Evolutionary conservation across 768 basidiomycete species (phyloP).

Genomic region (Auricularia heimuer): DNA sequence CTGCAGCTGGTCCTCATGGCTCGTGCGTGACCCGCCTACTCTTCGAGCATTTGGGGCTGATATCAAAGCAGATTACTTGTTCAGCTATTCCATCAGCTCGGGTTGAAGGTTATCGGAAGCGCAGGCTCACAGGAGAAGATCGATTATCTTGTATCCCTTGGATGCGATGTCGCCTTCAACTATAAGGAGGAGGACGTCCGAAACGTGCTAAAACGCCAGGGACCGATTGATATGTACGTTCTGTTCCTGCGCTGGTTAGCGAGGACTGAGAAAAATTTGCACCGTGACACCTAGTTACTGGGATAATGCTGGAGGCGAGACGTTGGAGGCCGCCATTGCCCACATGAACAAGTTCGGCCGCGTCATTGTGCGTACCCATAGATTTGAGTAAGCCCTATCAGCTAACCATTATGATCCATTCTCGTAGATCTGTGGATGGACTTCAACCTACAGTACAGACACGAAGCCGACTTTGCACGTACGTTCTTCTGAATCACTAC

Average conservation of each 20-base stretch:
- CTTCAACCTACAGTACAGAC: too few species aligned
- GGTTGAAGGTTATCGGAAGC: constrained; percentile 56
- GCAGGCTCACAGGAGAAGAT: constrained; percentile 72
- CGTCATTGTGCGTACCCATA: constrained; percentile 1
- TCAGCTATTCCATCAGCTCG: constrained; percentile 34
- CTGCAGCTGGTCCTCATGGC: constrained; percentile 27
- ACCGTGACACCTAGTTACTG: constrained; percentile 17
- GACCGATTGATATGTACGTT: constrained; percentile 43
- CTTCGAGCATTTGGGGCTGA: not conserved
- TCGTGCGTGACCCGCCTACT: constrained; percentile 10
- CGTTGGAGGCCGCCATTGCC: constrained; percentile 18
- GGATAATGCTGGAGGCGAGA: constrained; percentile 25
- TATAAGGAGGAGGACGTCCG: constrained; percentile 51
- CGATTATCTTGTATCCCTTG: constrained; percentile 45
- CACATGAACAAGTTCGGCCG: constrained; percentile 5
- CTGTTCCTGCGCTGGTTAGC: not conserved
- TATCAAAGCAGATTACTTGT: constrained; percentile 19
- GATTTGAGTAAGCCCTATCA: too few species aligned
- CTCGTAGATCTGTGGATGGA: too few species aligned
- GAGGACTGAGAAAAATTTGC: not conserved
- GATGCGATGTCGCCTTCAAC: constrained; percentile 63
- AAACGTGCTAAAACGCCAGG: constrained; percentile 46
- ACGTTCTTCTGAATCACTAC: too few species aligned
- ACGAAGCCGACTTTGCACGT: too few species aligned
- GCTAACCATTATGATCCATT: too few species aligned